A percentile compares a stretch with the other conserved stretches of the same genome.
These are phyloP conservation scores for Scheffersomyces insectosa DNA, from an alignment of 1,139 yeast species.

Conservation along the genomic window DNA sequence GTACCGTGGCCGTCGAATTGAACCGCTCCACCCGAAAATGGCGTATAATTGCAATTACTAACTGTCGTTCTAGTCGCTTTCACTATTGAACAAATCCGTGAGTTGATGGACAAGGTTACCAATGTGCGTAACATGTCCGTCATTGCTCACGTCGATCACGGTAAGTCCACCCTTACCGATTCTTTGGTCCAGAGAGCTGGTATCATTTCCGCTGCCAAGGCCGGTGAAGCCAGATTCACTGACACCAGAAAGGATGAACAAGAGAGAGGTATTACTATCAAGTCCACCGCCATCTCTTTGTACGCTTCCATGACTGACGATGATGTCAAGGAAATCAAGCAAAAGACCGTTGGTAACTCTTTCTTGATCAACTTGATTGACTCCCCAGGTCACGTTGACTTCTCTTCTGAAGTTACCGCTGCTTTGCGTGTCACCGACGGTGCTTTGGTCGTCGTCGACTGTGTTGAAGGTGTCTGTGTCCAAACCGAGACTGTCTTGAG, in stretches of 20 bases:
- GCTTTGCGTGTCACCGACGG: slow-evolving; percentile 99
- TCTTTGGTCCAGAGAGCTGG: slow-evolving; percentile 99
- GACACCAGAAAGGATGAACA: slow-evolving; percentile 99
- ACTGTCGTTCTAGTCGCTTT: slow-evolving; percentile 53
- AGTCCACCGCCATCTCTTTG: slow-evolving; percentile 98
- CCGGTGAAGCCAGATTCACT: slow-evolving; percentile 99
- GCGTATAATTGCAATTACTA: slow-evolving; percentile 8
- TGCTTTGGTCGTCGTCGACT: slow-evolving; percentile 99
- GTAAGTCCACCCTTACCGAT: slow-evolving; percentile 98
- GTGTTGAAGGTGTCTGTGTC: slow-evolving; percentile 99
- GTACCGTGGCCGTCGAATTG: too few species aligned
- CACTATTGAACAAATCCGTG: slow-evolving; percentile 95
- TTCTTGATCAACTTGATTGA: slow-evolving; percentile 98
- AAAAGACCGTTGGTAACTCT: slow-evolving; percentile 91
- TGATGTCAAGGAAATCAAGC: slow-evolving; percentile 92
- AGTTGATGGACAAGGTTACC: slow-evolving; percentile 98
- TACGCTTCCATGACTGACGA: slow-evolving; percentile 88
- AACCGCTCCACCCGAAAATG: too few species aligned
- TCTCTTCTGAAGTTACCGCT: slow-evolving; percentile 99
- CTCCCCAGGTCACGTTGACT: slow-evolving; percentile 99
- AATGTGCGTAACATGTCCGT: slow-evolving; percentile 99
- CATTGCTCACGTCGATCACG: slow-evolving; percentile 99
- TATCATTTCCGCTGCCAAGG: slow-evolving; percentile 99
- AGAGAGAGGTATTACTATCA: slow-evolving; percentile 99
- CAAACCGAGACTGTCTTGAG: slow-evolving; percentile 99